Percentiles rank a stretch among this genome's conserved stretches.
Evolutionary conservation across 2,329 filamentous ascomycete genomes (phyloP).

Genomic region (Colletotrichum karsti): DNA sequence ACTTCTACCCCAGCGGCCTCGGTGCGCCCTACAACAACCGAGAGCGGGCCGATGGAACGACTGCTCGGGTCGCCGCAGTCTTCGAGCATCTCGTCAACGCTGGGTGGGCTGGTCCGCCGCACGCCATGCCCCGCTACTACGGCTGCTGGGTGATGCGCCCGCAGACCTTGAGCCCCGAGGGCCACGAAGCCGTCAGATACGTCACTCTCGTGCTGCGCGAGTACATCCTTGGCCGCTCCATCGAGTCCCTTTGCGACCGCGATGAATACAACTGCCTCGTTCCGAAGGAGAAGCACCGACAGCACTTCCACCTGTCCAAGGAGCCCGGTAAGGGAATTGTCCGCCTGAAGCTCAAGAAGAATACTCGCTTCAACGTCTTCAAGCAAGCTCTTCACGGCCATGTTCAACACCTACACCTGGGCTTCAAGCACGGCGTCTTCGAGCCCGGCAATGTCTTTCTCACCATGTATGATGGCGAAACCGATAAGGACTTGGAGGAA

Average conservation of each 20-base stretch:
- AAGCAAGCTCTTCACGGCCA: neutral
- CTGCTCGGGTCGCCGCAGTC: neutral
- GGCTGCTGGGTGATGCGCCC: neutral
- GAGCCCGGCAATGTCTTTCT: neutral
- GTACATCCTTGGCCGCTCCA: neutral
- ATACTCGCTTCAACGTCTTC: neutral
- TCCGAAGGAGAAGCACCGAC: too few species aligned
- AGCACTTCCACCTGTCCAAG: neutral
- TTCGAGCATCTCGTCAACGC: neutral
- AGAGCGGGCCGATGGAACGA: neutral
- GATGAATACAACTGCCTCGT: slow-evolving; percentile 52
- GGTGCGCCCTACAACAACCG: neutral
- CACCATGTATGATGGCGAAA: neutral
- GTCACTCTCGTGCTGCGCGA: neutral
- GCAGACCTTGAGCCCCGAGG: neutral
- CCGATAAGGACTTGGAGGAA: neutral
- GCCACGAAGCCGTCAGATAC: neutral
- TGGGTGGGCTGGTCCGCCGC: neutral
- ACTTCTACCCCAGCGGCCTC: neutral
- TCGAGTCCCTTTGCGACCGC: neutral
- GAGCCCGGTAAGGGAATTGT: neutral
- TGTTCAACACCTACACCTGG: neutral
- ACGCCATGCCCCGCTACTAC: neutral
- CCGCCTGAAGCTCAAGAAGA: neutral
- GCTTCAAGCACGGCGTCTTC: neutral